Percentiles rank a stretch among this genome's conserved stretches.
phyloP scores from a whole-genome alignment of 1,284 basidiomycete genomes.

The Tetrapyrgos nigripes region DNA sequence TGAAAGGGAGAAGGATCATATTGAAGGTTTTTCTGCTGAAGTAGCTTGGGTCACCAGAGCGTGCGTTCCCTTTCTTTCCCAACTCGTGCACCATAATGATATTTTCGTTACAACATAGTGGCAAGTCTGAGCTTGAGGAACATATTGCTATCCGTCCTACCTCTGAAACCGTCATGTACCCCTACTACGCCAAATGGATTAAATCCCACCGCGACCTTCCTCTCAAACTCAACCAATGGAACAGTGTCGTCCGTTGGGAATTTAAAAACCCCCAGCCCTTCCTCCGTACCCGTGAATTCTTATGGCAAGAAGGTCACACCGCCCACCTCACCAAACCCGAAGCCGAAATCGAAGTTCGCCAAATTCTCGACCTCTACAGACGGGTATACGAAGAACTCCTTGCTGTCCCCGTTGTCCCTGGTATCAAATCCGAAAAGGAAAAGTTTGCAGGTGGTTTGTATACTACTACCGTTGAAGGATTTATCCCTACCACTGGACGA shows the following conservation, averaged over 20 bases:
- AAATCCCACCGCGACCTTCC: constrained; percentile 97
- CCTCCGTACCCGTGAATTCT: constrained; percentile 98
- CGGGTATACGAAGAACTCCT: constrained; percentile 97
- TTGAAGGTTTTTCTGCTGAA: constrained; percentile 99
- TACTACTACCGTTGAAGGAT: constrained; percentile 98
- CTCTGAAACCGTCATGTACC: constrained; percentile 34
- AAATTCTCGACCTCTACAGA: constrained; percentile 96
- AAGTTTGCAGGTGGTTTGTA: constrained; percentile 99
- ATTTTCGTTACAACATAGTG: constrained; percentile 51
- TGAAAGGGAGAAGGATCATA: constrained; percentile 98
- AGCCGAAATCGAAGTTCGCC: constrained; percentile 90
- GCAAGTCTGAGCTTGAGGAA: constrained; percentile 93
- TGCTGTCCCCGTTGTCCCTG: constrained; percentile 96
- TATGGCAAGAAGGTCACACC: constrained; percentile 99
- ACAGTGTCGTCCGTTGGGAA: constrained; percentile 99
- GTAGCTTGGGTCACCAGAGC: constrained; percentile 99
- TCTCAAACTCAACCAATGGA: constrained; percentile 98
- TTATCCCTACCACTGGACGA: constrained; percentile 96
- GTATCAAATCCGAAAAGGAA: constrained; percentile 98
- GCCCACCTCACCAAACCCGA: constrained; percentile 90
- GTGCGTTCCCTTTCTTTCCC: constrained; percentile 53
- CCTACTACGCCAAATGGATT: constrained; percentile 97
- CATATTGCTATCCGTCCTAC: constrained; percentile 82
- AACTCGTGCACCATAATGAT: background rate
- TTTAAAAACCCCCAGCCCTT: constrained; percentile 99